Percentiles rank a stretch among this genome's conserved stretches.
These are phyloP conservation scores for Ascochyta fabae DNA, from an alignment of 2,329 filamentous ascomycete species.

Conservation along the genomic window DNA sequence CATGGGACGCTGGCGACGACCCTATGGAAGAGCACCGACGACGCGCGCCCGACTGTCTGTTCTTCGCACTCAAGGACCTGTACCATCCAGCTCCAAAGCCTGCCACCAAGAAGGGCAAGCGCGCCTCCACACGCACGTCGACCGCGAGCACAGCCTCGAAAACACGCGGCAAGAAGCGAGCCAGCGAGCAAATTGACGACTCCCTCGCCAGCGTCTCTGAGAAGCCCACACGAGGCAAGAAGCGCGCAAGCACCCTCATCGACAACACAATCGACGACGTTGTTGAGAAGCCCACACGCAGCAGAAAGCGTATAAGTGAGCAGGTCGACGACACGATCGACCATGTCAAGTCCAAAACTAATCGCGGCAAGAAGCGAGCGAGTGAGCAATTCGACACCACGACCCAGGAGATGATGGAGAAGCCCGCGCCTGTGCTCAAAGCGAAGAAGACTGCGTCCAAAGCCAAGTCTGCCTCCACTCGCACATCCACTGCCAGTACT, in stretches of 20 bases:
- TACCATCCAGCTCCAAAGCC: constrained; percentile 39
- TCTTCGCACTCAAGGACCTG: constrained; percentile 75
- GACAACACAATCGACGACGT: constrained; percentile 11
- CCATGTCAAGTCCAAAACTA: constrained; percentile 9
- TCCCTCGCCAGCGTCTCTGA: constrained; percentile 5
- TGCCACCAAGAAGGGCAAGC: constrained; percentile 38
- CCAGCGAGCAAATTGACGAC: constrained; percentile 26
- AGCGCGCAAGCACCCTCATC: constrained; percentile 25
- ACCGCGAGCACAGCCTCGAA: constrained; percentile 27
- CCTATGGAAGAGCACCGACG: constrained; percentile 88
- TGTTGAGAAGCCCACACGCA: constrained; percentile 21
- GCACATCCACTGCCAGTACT: constrained; percentile 27
- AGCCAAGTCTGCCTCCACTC: constrained; percentile 30
- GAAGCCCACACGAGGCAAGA: constrained; percentile 16
- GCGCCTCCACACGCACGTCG: constrained; percentile 32
- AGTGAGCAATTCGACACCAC: constrained; percentile 18
- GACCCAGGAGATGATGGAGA: not conserved
- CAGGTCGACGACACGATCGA: constrained; percentile 14
- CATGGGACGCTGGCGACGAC: constrained; percentile 93
- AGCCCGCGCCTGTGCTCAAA: constrained; percentile 5
- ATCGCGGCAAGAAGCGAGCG: constrained; percentile 25
- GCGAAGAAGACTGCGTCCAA: constrained; percentile 14
- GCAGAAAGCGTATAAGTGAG: constrained; percentile 26
- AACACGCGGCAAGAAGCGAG: constrained; percentile 27
- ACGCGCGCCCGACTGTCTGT: constrained; percentile 79